Base-by-base conservation (phyloP, 495 filamentous ascomycete genomes). In the Talaromyces nanjingensis region DNA sequence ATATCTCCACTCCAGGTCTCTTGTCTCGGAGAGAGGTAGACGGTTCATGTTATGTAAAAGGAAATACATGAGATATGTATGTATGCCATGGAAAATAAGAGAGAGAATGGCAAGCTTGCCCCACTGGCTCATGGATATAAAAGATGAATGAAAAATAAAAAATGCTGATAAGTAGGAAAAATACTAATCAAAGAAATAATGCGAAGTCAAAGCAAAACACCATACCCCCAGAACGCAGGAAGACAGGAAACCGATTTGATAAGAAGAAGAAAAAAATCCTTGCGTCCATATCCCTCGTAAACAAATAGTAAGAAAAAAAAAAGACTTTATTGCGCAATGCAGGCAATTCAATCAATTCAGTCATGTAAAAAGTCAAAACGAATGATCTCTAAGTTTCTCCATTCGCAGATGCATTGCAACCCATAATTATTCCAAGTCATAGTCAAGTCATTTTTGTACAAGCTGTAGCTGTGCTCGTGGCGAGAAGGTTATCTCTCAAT, bases 401-500 rank as follows among this genome's bases (percentile, higher is more conserved):
- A 24, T 56, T 56, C 53, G 53, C 53, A 56, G 22, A 56, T 56
- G 53, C 53, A 56, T 56, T 29, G 53, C 53, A 56, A 56, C 53
- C 27, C 53, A 56, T 56, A 56, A 56, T 56, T 56, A 56, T 27
- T 56, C 27, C 53, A 56, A 14, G 27, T 49, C 45, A 49, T 49
- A 56, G 53, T 56, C 53, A 56, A 29, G 53, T 56, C 53, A 29
- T 56, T 56, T 56, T 59, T 59, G 12, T 59, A 31, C 56, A 59
- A 59, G 68, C 70, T 58, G 70, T 64, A 61, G 65, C 62, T 42
- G 53, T 33, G 37, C 47, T 31, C 63, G 47, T 56, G 55, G 62
- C 53, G 53, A 62, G 61, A 52, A 55, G 62, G 62, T 81, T 73
- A 87, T 74, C 84, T 81, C 63, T 87, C 86, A 65, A 83, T 76